Evolutionary conservation across 768 basidiomycete species (phyloP), one percentile per base, ranked within the genome.

Genomic region (Mycena galopus): DNA sequence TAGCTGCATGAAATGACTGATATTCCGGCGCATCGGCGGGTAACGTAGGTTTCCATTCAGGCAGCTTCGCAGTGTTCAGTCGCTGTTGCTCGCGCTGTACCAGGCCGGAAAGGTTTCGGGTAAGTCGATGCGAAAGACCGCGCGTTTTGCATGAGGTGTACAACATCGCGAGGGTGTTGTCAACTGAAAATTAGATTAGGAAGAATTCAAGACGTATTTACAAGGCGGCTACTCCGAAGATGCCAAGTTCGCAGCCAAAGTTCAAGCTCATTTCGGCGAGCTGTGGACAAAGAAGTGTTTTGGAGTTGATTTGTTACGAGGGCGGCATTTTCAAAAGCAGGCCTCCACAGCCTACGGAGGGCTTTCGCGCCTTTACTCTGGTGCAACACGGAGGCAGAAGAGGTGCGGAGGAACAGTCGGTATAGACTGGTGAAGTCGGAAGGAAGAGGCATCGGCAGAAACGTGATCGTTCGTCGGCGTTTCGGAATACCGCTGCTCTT

Each of bases 141-240:
- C 92, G 88, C 37, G 89, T 87, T 68, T 84, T 83, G 4, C 88
- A 87, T n/a, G 93, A 91, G 30, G 85, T 88, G 80, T 89, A 86
- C 56, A 94, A 78, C 11, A 94, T 74, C 35, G 85, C 84, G 47
- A 94, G 84, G 0, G 93, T 93, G 69, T 85, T 87, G 76, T 94
- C 93, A 80, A 93, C 94, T 95, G 70, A 51, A 60, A 62, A 39
- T 37, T 17, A 9, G n/a, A 25, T 59, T 19, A 59, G 35, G 4
- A 51, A 51, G 25, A 51, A 10, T 19, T 5, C 17, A 19, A 19
- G 33, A 59, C 3, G 25, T 14, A 23, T 16, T 25, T 25, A 10
- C 6, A 47, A 55, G 10, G 14, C 8, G 23, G 25, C n/a, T 69
- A 91, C 93, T 85, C 76, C 89, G 87, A 69, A 78, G 78, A 62